Evolutionary conservation across 2,329 filamentous ascomycete species (phyloP), one percentile per base, ranked within the genome.

Genomic region (Trichoderma oligosporum): DNA sequence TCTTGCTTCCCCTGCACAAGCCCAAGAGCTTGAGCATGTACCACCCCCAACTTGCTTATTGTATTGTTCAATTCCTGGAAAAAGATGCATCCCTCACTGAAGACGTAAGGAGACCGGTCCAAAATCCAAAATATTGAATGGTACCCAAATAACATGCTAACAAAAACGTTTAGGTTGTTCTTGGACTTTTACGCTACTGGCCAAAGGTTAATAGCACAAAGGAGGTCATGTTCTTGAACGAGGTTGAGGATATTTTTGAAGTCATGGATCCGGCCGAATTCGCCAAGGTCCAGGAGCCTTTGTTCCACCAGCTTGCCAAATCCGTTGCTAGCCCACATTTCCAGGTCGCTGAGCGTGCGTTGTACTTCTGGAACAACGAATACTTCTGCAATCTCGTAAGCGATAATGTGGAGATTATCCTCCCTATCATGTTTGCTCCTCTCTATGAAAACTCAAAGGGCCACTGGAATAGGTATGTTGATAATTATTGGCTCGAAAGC

Each of bases 331-430:
- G 94, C 70, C 94, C 94, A 47, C 94, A 99, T 74, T 99, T 99
- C 78, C 94, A 99, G 79, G 94, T 99, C 58, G 94, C 94, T 16
- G 94, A 99, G 76, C 86, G 94, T 63, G 94, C 94, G 4, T 81
- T 99, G 25, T 99, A 99, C 76, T 99, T 99, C 78, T 99, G 94
- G 94, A 99, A 99, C 80, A 99, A 99, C 70, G 94, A 99, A 73
- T 99, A 99, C 73, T 99, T 99, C 76, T 99, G 94, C 80, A 99
- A 97, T 70, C 81, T 99, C 59, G 94, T 99, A 64, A 97, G 92
- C 77, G 94, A 99, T 75, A 99, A 99, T 67, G 94, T 99, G 56
- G 93, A 97, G 68, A 93, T 96, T 45, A 99, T 99, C 66, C 80
- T 99, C 42, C 94, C 94, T 3, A 99, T 99, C 70, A 99, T 99